A percentile compares a stretch with the other conserved stretches of the same genome.
These are phyloP conservation scores for Staphylotrichum tortipilum DNA, from an alignment of 495 filamentous ascomycete species.

Conservation along the genomic window DNA sequence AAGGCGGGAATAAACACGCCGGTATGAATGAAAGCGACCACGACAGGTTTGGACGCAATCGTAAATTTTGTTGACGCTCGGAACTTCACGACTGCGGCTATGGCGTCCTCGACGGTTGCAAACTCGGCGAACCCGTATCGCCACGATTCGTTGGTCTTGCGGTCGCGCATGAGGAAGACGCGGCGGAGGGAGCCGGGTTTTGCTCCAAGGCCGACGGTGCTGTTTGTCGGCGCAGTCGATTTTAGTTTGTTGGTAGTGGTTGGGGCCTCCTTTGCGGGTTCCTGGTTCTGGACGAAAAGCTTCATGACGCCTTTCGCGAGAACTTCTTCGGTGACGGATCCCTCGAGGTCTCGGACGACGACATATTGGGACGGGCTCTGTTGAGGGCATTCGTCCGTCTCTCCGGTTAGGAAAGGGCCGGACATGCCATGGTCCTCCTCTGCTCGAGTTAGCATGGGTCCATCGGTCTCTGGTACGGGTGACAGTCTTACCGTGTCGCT, in stretches of 20 bases:
- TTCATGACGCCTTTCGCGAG: slow-evolving; percentile 74
- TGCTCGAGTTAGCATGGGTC: slow-evolving; percentile 3
- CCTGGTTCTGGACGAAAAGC: slow-evolving; percentile 47
- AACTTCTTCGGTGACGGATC: slow-evolving; percentile 65
- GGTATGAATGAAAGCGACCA: slow-evolving; percentile 71
- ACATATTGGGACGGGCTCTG: slow-evolving; percentile 72
- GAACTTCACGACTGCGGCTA: slow-evolving; percentile 65
- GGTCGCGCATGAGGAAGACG: slow-evolving; percentile 70
- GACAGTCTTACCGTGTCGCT: slow-evolving; percentile 59
- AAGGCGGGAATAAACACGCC: slow-evolving; percentile 79
- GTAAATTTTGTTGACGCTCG: slow-evolving; percentile 75
- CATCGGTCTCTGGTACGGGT: not conserved
- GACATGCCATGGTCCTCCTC: slow-evolving; percentile 17
- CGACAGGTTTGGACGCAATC: slow-evolving; percentile 68
- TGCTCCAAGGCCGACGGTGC: slow-evolving; percentile 62
- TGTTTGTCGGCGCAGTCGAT: slow-evolving; percentile 65
- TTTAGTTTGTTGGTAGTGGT: slow-evolving; percentile 49
- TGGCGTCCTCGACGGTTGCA: slow-evolving; percentile 63
- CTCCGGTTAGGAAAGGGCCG: slow-evolving; percentile 48
- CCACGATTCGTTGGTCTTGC: slow-evolving; percentile 68
- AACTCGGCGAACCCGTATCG: slow-evolving; percentile 89
- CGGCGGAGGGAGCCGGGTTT: slow-evolving; percentile 66
- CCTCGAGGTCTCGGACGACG: slow-evolving; percentile 66
- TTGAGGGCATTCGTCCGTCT: slow-evolving; percentile 72
- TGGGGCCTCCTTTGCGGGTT: slow-evolving; percentile 30